Conservation (phyloP, 2,329 filamentous ascomycete species). For the Colletotrichum viniferum region DNA sequence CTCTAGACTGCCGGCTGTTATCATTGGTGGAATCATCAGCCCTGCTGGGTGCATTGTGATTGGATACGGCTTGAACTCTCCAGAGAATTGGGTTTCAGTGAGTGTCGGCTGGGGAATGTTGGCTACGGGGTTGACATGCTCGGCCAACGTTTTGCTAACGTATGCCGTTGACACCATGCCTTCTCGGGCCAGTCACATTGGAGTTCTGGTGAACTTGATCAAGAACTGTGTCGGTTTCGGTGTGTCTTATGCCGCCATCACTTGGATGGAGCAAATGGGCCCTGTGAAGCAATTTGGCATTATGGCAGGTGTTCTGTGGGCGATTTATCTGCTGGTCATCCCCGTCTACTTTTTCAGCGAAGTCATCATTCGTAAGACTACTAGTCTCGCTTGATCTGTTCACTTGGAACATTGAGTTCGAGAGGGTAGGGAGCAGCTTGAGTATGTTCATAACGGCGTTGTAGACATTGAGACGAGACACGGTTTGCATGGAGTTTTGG, state of each 20-base stretch:
- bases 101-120: constrained; percentile 24
- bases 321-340: constrained; percentile 15
- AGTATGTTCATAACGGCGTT: neutral
- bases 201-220: constrained; percentile 23
- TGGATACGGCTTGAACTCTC: constrained; percentile 15
- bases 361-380: neutral
- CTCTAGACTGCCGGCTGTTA: constrained; percentile 18
- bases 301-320: constrained; percentile 24
- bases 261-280: constrained; percentile 14
- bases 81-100: constrained; percentile 17
- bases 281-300: constrained; percentile 19
- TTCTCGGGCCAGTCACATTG: constrained; percentile 19
- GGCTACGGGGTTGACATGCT: constrained; percentile 22
- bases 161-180: constrained; percentile 24
- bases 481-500: neutral
- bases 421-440: neutral
- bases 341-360: constrained; percentile 7
- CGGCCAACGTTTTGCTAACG: constrained; percentile 24
- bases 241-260: constrained; percentile 19
- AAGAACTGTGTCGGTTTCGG: constrained; percentile 23
- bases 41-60: constrained; percentile 22
- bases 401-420: neutral
- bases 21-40: constrained; percentile 20
- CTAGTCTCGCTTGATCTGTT: neutral
- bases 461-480: neutral